Base-by-base conservation (phyloP, 78 protist genomes). In the Ministeria vibrans region DNA sequence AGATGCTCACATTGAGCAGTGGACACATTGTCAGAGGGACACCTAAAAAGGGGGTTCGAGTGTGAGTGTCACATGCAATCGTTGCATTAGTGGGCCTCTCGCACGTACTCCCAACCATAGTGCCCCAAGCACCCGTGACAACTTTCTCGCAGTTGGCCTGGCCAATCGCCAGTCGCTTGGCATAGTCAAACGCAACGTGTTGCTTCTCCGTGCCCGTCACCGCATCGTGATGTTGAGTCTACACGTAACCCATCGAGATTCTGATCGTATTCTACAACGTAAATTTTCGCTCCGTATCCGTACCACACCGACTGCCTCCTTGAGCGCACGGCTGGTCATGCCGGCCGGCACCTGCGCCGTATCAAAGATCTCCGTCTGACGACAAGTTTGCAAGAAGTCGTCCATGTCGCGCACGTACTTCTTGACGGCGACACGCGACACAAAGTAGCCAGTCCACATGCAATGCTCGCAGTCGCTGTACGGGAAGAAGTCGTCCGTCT, bases 401-500 rank as follows among this genome's bases (percentile, higher is more conserved):
- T 69, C 38, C 7, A 73, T 42, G 23, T 41, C 27, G 73, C 91
- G 86, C 23, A 81, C 92, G 34, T 84, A 81, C 11, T 86, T 82
- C 83, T 94, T 94, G n/a, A 92, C 82, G 5, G 79, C 84, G 18
- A 93, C 91, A 30, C 88, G 79, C 34, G 88, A 82, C 13, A 91
- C 78, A 64, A 91, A 93, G 74, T 89, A 90, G 53, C 98, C 98
- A 0, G 94, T 87, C 98, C 98, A 95, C 83, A 82, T 92, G 70
- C 62, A 42, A 73, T 85, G 91, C 1, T 71, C 72, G 36, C 51
- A 55, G 77, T 92, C 91, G 32, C 95, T 90, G 66, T 86, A 87
- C n/a, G 96, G 98, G 87, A 95, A 87, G 74, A 92, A 86, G 64
- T 95, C 98, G 77, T 88, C 89, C 30, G 30, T 49, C 41, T 89